These are phyloP conservation scores for Dichotomocladium elegans DNA, from an alignment of 371 early-diverging fungal species.

Conservation along the genomic window DNA sequence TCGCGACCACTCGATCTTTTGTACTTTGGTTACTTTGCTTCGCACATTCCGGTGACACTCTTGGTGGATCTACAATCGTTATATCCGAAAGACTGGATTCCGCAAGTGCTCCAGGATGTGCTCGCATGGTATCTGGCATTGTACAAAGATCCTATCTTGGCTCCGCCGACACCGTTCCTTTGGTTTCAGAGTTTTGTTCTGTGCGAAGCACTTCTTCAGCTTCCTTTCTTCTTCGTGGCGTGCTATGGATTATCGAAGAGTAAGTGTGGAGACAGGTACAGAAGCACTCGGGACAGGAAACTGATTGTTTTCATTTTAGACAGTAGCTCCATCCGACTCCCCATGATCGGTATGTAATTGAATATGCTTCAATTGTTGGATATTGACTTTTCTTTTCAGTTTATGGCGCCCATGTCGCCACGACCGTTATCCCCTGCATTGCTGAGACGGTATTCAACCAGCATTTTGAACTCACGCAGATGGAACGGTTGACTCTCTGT, in stretches of 20 bases:
- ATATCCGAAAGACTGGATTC: conserved; percentile 33
- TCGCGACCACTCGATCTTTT: conserved; percentile 45
- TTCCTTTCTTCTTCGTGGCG: conserved; percentile 67
- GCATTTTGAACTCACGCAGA: conserved; percentile 17
- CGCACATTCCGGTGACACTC: conserved; percentile 60
- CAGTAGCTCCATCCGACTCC: conserved; percentile 29
- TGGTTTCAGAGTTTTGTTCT: conserved; percentile 59
- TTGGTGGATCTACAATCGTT: conserved; percentile 48
- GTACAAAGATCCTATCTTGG: conserved; percentile 53
- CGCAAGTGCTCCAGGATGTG: conserved; percentile 31
- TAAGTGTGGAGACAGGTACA: conserved; percentile 13
- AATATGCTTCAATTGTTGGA: neutral
- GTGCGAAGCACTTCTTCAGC: conserved; percentile 58
- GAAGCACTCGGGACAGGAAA: neutral
- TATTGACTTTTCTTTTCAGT: conserved; percentile 11
- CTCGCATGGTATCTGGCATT: conserved; percentile 29
- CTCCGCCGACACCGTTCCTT: conserved; percentile 11
- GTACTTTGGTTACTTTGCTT: conserved; percentile 53
- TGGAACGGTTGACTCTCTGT: conserved; percentile 34
- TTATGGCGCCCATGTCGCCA: conserved; percentile 62
- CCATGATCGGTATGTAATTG: conserved; percentile 35
- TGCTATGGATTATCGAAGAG: conserved; percentile 43
- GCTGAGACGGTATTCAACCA: conserved; percentile 43
- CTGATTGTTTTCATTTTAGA: conserved; percentile 11
- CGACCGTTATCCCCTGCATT: conserved; percentile 54